Evolutionary conservation across 1,284 basidiomycete genomes (phyloP), one percentile per base, ranked within the genome.

Genomic region (Grifola frondosa): DNA sequence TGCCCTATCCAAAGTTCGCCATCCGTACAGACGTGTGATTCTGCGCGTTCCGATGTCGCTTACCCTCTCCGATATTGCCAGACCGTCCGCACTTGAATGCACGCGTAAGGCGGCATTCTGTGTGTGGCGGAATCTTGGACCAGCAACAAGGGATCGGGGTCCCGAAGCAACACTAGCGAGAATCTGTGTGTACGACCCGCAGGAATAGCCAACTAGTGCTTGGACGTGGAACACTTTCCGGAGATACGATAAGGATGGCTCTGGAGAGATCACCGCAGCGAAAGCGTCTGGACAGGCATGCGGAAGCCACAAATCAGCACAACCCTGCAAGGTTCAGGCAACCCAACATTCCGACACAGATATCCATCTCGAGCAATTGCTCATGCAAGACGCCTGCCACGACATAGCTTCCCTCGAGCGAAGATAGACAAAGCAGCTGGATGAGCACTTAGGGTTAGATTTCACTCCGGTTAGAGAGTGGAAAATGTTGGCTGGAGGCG

Each of bases 371-470:
- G n/a, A 23, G 21, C 26, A 52, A 57, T 52, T 58, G 61, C 64
- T 53, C 61, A 16, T 30, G 26, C 45, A 34, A 26, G 21, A 35
- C 30, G 19, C 30, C 58, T 44, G 30, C 46, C 50, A 59, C 44
- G 49, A 34, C 52, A 16, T 29, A 44, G 39, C 40, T 46, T 44
- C 53, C 60, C 60, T 49, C 54, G 64, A 69, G 66, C 60, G 54
- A 44, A 61, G 44, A 21, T 42, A 22, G 60, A 60, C 56, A 42
- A 54, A 48, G 48, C 56, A 52, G 49, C 61, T 66, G 62, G 25
- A 54, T 56, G 52, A 54, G 53, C 52, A 63, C 63, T 68, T 75
- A 75, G 74, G 73, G 74, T 76, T 75, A 74, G 71, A 70, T 69
- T 56, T 60, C 71, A 71, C 67, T 68, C 63, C 54, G 56, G 57